Evolutionary conservation across 2,329 filamentous ascomycete genomes (phyloP).

Genomic region (Rachicladosporium sp.): DNA sequence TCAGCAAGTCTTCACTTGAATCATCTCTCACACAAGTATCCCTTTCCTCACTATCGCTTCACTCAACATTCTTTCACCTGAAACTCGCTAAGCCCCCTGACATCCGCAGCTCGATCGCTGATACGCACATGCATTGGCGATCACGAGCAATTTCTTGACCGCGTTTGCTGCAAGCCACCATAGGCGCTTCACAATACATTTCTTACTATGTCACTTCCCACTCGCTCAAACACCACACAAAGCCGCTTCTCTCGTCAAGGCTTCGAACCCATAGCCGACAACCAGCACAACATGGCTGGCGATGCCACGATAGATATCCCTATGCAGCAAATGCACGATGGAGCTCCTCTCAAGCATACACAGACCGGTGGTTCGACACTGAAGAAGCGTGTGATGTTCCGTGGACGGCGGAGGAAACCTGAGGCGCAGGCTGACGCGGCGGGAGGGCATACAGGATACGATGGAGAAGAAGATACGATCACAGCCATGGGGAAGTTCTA

Average conservation of each 20-base stretch:
- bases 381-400: slow-evolving; percentile 27
- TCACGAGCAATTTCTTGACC: too few species aligned
- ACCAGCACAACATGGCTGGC: slow-evolving; percentile 21
- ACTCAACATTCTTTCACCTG: too few species aligned
- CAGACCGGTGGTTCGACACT: slow-evolving; percentile 11
- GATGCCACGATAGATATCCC: slow-evolving; percentile 51
- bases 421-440: slow-evolving; percentile 18
- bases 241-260: slow-evolving; percentile 22
- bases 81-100: too few species aligned
- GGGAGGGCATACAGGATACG: slow-evolving; percentile 20
- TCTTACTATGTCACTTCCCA: too few species aligned
- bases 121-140: too few species aligned
- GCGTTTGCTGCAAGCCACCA: too few species aligned
- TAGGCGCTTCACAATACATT: too few species aligned
- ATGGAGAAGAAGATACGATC: slow-evolving; percentile 42
- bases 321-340: slow-evolving; percentile 40
- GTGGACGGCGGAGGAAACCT: slow-evolving; percentile 22
- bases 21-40: too few species aligned
- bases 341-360: slow-evolving; percentile 20
- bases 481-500: slow-evolving; percentile 50
- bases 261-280: slow-evolving; percentile 13
- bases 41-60: too few species aligned
- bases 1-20: too few species aligned
- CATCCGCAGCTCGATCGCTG: too few species aligned
- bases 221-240: background rate